Conservation (phyloP, 768 basidiomycete species). For the Termitomyces sp. region DNA sequence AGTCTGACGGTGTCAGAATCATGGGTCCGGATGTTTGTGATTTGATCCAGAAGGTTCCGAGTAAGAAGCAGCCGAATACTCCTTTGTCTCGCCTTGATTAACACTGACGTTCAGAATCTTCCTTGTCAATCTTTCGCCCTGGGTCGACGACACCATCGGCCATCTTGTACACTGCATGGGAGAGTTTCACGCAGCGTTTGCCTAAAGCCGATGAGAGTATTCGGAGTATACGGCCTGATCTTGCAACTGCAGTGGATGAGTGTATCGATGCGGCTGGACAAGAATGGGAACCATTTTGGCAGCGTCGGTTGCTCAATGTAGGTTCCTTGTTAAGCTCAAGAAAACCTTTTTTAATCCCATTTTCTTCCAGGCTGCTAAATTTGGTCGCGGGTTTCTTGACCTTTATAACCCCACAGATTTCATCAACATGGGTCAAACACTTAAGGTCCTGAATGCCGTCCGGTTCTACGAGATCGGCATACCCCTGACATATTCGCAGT, state of each 20-base stretch:
- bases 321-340: slow-evolving; percentile 10
- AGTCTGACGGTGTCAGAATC: slow-evolving; percentile 87
- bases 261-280: slow-evolving; percentile 92
- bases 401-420: slow-evolving; percentile 90
- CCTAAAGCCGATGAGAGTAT: slow-evolving; percentile 94
- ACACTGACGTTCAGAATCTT: slow-evolving; percentile 47
- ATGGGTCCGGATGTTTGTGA: slow-evolving; percentile 77
- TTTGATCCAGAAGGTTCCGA: slow-evolving; percentile 90
- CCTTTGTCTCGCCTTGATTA: not conserved
- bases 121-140: slow-evolving; percentile 81
- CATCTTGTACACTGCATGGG: slow-evolving; percentile 87
- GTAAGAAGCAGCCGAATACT: slow-evolving; percentile 33
- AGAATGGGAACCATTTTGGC: slow-evolving; percentile 91
- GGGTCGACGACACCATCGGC: slow-evolving; percentile 91
- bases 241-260: slow-evolving; percentile 55
- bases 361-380: slow-evolving; percentile 84
- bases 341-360: not conserved
- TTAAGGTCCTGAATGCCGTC: slow-evolving; percentile 93
- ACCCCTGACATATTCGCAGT: slow-evolving; percentile 91
- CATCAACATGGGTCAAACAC: slow-evolving; percentile 84
- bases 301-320: slow-evolving; percentile 80
- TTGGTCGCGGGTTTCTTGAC: slow-evolving; percentile 91
- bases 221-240: slow-evolving; percentile 72
- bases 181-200: slow-evolving; percentile 76
- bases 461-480: slow-evolving; percentile 90